These are phyloP conservation scores for Pogostemon cablin DNA, from an alignment of 257 asterid species.

Conservation along the genomic window DNA sequence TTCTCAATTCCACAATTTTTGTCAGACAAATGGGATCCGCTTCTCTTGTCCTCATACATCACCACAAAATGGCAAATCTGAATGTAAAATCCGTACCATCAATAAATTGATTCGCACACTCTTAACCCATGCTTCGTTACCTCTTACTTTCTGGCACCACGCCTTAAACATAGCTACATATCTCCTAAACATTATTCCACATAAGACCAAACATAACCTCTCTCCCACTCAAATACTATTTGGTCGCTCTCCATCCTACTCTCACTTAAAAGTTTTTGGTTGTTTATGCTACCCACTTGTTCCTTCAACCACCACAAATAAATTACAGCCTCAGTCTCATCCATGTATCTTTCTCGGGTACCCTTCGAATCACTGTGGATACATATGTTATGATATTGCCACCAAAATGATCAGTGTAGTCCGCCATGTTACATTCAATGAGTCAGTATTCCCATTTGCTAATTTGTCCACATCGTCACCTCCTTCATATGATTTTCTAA, in stretches of 20 bases:
- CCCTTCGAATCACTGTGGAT: background rate
- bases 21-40: background rate
- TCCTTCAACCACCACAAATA: background rate
- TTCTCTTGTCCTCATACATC: background rate
- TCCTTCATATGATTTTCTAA: background rate
- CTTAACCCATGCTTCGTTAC: background rate
- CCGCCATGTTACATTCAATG: background rate
- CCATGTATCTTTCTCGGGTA: background rate
- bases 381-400: background rate
- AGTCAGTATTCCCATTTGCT: background rate
- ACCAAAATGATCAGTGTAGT: background rate
- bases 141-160: background rate
- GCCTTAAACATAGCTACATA: background rate
- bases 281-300: constrained; percentile 5
- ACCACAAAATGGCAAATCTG: background rate
- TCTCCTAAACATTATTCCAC: background rate
- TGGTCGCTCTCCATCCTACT: background rate
- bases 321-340: background rate
- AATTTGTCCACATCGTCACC: background rate
- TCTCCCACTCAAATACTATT: background rate
- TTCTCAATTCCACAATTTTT: background rate
- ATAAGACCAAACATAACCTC: background rate
- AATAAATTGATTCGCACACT: background rate
- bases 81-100: background rate
- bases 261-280: background rate